These are phyloP conservation scores for Ceratocystis cacaofunesta DNA, from an alignment of 2,329 filamentous ascomycete genomes.

Conservation along the genomic window DNA sequence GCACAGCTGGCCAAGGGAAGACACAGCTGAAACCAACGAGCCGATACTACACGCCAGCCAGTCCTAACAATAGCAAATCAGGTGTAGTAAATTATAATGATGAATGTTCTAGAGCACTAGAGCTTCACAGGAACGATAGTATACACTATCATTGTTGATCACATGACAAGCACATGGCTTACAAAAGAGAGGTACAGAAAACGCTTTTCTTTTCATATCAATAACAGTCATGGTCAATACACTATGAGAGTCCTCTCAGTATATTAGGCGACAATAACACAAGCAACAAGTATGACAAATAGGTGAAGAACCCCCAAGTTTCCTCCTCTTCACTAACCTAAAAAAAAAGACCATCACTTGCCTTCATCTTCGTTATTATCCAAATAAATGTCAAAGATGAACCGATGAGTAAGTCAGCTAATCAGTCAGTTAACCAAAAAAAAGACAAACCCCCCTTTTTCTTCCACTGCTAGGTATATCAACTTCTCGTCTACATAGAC, in stretches of 20 bases:
- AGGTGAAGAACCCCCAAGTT: background rate
- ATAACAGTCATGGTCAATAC: no score
- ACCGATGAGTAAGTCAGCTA: background rate
- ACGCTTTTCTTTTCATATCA: no score
- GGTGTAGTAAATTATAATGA: no score
- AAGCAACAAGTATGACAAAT: background rate
- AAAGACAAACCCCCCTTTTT: background rate
- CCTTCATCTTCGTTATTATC: background rate
- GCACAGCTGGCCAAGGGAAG: no score
- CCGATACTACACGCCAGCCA: no score
- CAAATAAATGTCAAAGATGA: background rate
- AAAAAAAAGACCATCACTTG: background rate
- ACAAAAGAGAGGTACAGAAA: no score
- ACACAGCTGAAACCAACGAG: no score
- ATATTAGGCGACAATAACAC: background rate
- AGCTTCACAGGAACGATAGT: no score
- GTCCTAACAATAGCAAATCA: no score
- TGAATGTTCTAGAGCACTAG: no score
- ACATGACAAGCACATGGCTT: no score
- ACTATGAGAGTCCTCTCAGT: background rate
- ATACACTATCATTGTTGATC: no score
- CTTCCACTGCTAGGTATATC: background rate
- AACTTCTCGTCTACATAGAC: constrained; percentile 9
- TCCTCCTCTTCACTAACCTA: background rate
- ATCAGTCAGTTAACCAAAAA: background rate